Base-by-base conservation (phyloP, 306 rosid species). In the Comarum palustre region DNA sequence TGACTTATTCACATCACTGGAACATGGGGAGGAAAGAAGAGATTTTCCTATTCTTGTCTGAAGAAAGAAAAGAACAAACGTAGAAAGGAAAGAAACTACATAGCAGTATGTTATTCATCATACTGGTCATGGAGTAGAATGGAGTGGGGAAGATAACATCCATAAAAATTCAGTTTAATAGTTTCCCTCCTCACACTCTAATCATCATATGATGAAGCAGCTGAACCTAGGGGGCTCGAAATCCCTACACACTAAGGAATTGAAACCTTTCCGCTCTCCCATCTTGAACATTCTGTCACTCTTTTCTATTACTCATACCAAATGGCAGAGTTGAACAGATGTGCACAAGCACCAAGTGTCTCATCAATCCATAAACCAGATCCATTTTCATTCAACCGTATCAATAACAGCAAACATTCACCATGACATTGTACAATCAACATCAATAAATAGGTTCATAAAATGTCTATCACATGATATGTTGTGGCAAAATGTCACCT, bases 401-500 rank as follows among this genome's bases (percentile, higher is more conserved):
- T 16, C 16, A 57, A 54, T 25, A 72, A 41, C 42, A 41, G 14
- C 54, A 39, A 25, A 27, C 27, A 2, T 16, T 27, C 58, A 5
- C 10, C 19, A 39, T 57, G n/a, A n/a, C n/a, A n/a, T n/a, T n/a
- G 20, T n/a, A 39, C 55, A 72, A 17, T 42, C 54, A 24, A 17
- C 19, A 71, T 24, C 54, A 16, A 45, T 5, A 34, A 14, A 52
- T 8, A 69, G 15, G 20, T 32, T 12, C 36, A 45, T 46, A 32
- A 48, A 48, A 64, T 61, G 51, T 20, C 24, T 25, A 17, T 29
- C 17, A 75, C 11, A 54, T 36, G 43, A 54, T 32, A 57, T 39
- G 50, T 29, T 38, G 3, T 43, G 3, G 41, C 14, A 39, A 68
- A 32, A 68, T 31, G 61, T 76, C 48, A 94, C 97, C 97, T 91